Evolutionary conservation across 1,284 basidiomycete genomes (phyloP).

Genomic region (Chalciporus sp.): DNA sequence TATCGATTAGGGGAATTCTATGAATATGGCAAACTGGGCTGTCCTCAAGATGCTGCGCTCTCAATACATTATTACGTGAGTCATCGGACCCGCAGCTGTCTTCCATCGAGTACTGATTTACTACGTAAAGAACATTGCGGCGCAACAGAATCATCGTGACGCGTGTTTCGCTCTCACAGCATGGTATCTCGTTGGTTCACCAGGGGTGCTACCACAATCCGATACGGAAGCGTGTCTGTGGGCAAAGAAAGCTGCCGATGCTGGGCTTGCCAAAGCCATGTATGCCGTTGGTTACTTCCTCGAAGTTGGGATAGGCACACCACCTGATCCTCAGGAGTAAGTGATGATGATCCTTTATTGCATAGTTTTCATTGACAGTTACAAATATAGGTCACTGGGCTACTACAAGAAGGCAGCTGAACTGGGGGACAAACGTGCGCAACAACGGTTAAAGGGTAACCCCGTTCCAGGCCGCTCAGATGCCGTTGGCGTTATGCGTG

Average conservation of each 20-base stretch:
- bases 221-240: conserved; percentile 97
- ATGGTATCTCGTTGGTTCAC: conserved; percentile 98
- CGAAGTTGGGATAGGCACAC: conserved; percentile 89
- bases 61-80: conserved; percentile 98
- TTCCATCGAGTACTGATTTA: conserved; percentile 9
- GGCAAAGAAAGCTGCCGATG: conserved; percentile 90
- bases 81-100: conserved; percentile 13
- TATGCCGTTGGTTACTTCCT: conserved; percentile 98
- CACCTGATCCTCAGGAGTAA: conserved; percentile 68
- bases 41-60: conserved; percentile 95
- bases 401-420: conserved; percentile 94
- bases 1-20: conserved; percentile 98
- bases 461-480: conserved; percentile 61
- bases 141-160: conserved; percentile 95
- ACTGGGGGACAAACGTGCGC: conserved; percentile 93
- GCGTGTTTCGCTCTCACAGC: conserved; percentile 98
- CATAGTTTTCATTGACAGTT: conserved; percentile 7
- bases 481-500: conserved; percentile 54
- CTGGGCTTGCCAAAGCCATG: conserved; percentile 90
- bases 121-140: conserved; percentile 83
- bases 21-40: conserved; percentile 98
- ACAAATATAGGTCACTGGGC: conserved; percentile 56
- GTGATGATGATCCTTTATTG: conserved; percentile 30
- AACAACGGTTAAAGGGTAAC: conserved; percentile 79
- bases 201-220: conserved; percentile 95